Percentiles rank a stretch among this genome's conserved stretches.
These are phyloP conservation scores for Pichia sp. DNA, from an alignment of 1,139 yeast genomes.

Conservation along the genomic window DNA sequence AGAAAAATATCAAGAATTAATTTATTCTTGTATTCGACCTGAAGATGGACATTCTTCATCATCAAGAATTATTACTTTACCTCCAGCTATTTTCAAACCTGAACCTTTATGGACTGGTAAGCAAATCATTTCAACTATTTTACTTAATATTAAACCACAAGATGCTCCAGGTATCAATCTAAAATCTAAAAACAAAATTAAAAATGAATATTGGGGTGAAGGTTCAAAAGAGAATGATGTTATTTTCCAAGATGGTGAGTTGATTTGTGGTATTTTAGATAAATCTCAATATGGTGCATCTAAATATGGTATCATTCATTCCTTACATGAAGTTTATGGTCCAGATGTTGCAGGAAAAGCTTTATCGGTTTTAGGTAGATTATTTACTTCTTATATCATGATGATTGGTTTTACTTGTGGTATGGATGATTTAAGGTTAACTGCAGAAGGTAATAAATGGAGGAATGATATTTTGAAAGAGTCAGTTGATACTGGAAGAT, in stretches of 20 bases:
- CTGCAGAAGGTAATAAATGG: constrained; percentile 86
- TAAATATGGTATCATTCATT: constrained; percentile 93
- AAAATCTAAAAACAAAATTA: constrained; percentile 76
- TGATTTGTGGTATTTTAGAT: constrained; percentile 87
- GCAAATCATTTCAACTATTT: constrained; percentile 86
- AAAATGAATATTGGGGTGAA: constrained; percentile 91
- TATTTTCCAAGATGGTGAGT: constrained; percentile 76
- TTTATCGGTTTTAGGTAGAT: constrained; percentile 82
- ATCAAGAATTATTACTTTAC: constrained; percentile 65
- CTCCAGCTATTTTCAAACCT: constrained; percentile 88
- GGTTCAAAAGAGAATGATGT: constrained; percentile 82
- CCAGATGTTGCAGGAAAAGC: constrained; percentile 85
- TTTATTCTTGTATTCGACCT: constrained; percentile 92
- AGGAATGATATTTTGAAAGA: constrained; percentile 73
- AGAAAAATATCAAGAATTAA: constrained; percentile 86
- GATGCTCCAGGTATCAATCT: constrained; percentile 88
- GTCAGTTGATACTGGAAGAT: constrained; percentile 76
- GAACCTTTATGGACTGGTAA: constrained; percentile 97
- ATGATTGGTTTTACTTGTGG: constrained; percentile 97
- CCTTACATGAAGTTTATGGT: constrained; percentile 93
- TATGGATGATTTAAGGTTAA: constrained; percentile 96
- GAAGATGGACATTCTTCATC: constrained; percentile 95
- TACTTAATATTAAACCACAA: constrained; percentile 78
- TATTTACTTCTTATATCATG: constrained; percentile 90
- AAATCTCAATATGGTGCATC: constrained; percentile 99